Evolutionary conservation across 768 basidiomycete species (phyloP), one percentile per base, ranked within the genome.

Genomic region (Phlebiopsis gigantea): DNA sequence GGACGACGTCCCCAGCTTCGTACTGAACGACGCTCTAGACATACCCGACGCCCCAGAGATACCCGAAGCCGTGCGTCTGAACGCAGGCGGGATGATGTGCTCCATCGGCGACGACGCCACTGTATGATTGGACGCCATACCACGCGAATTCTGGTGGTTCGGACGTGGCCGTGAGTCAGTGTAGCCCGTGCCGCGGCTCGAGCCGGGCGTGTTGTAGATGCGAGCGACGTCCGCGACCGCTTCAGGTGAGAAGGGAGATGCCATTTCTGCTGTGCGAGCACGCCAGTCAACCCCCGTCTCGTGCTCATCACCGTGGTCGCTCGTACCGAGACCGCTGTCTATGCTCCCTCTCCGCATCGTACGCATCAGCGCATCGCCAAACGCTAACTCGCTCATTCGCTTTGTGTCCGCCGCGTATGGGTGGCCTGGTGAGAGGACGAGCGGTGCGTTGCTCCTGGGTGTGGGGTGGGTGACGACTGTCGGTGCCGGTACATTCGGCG

Each of bases 311-410:
- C 46, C 28, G 14, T 51, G 22, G 50, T 80, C 80, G 59, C 77
- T 79, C 6, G 74, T 76, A 24, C 77, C 79, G 25, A 78, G 61
- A 6, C 78, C 81, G 47, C 79, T 80, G 56, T 80, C 79, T 2
- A 59, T 58, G 53, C 71, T 73, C 15, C 55, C 46, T 60, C 67
- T 60, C 58, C 43, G 72, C 71, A 56, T 78, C 72, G 64, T 68
- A 62, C 79, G 78, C 2, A 77, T 78, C 31, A 90, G 73, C 17
- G 82, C 81, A 58, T 88, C 85, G 8, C 80, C 85, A 7, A 88
- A 77, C 10, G 81, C 84, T 41, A 83, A 79, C 24, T 68, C 67
- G 54, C 67, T 68, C 34, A 49, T 71, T 77, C 68, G 81, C 78
- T 58, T 78, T n/a, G 71, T 63, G 43, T 58, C 53, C 4, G 63